Percentiles rank a stretch among this genome's conserved stretches.
Conservation (phyloP, 176 grass and related monocot species). For the Bonia amplexicaulis region DNA sequence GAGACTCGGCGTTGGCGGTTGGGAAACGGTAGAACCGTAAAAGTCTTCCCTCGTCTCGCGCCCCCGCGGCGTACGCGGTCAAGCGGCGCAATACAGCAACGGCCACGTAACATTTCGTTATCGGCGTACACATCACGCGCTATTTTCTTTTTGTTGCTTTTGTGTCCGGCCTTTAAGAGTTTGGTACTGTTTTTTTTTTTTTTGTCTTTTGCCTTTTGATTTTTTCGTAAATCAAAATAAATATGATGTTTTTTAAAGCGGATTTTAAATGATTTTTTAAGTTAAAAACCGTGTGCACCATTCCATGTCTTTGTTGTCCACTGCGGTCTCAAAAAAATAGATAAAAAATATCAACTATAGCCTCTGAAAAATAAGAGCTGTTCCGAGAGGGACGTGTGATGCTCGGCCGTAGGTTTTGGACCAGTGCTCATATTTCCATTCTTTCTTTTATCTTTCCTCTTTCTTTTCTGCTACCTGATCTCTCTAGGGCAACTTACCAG, state of each 20-base stretch:
- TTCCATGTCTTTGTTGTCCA: too few species aligned
- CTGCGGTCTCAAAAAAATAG: rapidly evolving
- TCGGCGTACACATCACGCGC: background rate
- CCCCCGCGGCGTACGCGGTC: background rate
- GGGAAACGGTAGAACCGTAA: background rate
- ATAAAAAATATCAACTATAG: too few species aligned
- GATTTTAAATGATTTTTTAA: too few species aligned
- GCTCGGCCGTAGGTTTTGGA: background rate
- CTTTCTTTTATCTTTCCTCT: rapidly evolving
- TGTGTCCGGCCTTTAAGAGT: background rate
- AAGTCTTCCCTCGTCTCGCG: background rate
- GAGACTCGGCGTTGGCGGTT: too few species aligned
- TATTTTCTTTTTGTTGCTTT: background rate
- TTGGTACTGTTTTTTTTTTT: too few species aligned
- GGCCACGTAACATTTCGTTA: background rate
- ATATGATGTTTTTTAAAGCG: too few species aligned
- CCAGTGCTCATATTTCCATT: background rate
- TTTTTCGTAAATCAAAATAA: too few species aligned
- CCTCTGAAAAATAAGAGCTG: background rate
- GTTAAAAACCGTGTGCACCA: too few species aligned
- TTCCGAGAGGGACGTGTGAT: slow-evolving; percentile 4
- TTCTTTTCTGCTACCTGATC: background rate
- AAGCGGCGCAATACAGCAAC: background rate
- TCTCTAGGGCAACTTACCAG: background rate
- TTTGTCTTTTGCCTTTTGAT: too few species aligned